phyloP scores from a whole-genome alignment of 2,329 filamentous ascomycete species.

The Cercospora zeina region DNA sequence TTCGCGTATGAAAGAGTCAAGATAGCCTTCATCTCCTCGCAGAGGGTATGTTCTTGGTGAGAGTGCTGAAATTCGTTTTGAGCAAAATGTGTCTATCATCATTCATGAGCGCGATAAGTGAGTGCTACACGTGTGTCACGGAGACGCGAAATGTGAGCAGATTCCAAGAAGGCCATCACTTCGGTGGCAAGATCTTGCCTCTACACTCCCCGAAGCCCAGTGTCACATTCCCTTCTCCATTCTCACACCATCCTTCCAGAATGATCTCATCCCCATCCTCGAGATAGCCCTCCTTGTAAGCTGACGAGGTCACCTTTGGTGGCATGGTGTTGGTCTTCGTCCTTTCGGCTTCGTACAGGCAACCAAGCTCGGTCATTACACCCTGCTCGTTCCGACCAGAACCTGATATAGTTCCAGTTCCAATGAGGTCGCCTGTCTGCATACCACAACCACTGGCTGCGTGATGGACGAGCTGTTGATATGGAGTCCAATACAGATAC shows the following conservation, averaged over 20 bases:
- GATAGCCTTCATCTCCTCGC: too few species aligned
- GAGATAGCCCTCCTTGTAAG: constrained; percentile 42
- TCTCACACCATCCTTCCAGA: constrained; percentile 38
- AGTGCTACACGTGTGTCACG: neutral
- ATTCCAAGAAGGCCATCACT: constrained; percentile 62
- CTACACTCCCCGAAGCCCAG: constrained; percentile 39
- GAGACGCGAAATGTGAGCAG: constrained; percentile 59
- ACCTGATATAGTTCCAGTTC: constrained; percentile 49
- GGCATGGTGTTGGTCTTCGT: constrained; percentile 42
- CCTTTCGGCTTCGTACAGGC: constrained; percentile 44
- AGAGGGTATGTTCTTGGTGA: too few species aligned
- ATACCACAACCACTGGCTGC: constrained; percentile 47
- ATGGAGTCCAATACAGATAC: constrained; percentile 50
- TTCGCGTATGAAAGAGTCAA: too few species aligned
- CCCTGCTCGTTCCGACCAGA: constrained; percentile 35
- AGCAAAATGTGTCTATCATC: too few species aligned
- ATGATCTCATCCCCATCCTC: constrained; percentile 46
- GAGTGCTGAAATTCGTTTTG: too few species aligned
- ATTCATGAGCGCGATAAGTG: too few species aligned
- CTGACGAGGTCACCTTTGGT: constrained; percentile 17
- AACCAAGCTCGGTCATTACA: constrained; percentile 44
- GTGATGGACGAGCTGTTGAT: constrained; percentile 49
- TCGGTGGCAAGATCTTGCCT: constrained; percentile 33
- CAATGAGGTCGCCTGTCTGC: constrained; percentile 47
- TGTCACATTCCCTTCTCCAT: constrained; percentile 26